These are phyloP conservation scores for Fusarium protoensiforme DNA, from an alignment of 2,329 filamentous ascomycete species.

Conservation along the genomic window DNA sequence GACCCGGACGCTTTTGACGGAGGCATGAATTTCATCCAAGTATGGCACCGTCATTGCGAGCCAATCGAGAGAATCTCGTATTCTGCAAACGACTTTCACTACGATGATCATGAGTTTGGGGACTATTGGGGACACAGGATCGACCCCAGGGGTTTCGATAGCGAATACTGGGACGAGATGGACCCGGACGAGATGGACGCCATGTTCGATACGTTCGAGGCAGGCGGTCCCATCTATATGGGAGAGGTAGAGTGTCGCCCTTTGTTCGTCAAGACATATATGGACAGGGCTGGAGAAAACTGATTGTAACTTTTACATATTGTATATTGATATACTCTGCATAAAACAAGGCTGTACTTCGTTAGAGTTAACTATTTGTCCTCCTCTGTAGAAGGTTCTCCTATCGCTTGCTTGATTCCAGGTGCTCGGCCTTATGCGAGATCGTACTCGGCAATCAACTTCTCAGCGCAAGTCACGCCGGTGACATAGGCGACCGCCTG, in stretches of 20 bases:
- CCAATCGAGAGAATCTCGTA: not conserved
- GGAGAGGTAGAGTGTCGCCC: not conserved
- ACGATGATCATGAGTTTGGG: not conserved
- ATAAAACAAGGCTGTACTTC: not conserved
- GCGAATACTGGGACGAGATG: not conserved
- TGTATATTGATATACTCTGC: not conserved
- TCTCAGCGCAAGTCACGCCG: conserved; percentile 63
- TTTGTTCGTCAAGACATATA: not conserved
- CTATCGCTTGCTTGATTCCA: not conserved
- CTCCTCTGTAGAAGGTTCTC: not conserved
- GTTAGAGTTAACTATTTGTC: not conserved
- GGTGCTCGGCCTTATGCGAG: not conserved
- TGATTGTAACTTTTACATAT: not conserved
- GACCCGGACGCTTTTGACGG: conserved; percentile 2
- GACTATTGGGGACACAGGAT: not conserved
- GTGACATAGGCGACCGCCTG: conserved; percentile 66
- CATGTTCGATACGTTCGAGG: not conserved
- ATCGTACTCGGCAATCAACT: conserved; percentile 32
- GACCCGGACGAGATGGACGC: not conserved
- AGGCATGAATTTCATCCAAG: not conserved
- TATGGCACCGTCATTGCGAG: not conserved
- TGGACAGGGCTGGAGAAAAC: not conserved
- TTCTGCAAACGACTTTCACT: not conserved
- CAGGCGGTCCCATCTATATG: not conserved
- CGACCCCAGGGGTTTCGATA: not conserved